Evolutionary conservation across 176 grass and related monocot species (phyloP).

Genomic region (Raddia guianensis): DNA sequence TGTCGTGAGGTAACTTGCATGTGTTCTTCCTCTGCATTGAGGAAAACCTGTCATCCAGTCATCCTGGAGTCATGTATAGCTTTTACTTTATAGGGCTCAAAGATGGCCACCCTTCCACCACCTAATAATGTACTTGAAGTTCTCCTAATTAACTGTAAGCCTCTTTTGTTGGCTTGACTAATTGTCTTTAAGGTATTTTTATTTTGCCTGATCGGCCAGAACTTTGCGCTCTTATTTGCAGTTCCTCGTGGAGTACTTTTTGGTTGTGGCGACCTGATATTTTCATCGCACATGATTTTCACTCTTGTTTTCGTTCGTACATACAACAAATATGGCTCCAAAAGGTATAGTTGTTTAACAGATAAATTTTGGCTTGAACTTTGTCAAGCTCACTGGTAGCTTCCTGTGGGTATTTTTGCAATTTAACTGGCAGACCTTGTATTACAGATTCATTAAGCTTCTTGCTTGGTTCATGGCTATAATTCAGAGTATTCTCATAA

Average conservation of each 20-base stretch:
- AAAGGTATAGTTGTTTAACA: constrained; percentile 48
- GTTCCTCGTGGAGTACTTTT: constrained; percentile 86
- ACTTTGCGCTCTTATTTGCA: constrained; percentile 41
- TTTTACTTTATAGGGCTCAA: constrained; percentile 67
- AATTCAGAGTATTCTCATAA: constrained; percentile 85
- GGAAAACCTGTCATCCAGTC: constrained; percentile 12
- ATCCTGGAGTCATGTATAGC: constrained; percentile 28
- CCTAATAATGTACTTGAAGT: constrained; percentile 82
- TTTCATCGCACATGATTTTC: constrained; percentile 99
- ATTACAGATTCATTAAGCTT: constrained; percentile 73
- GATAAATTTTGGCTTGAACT: background rate
- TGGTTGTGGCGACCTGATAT: constrained; percentile 98
- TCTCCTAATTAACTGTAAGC: constrained; percentile 89
- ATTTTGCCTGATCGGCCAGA: background rate
- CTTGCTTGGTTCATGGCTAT: constrained; percentile 78
- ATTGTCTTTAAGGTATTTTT: constrained; percentile 10
- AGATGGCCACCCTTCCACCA: constrained; percentile 75
- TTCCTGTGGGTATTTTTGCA: background rate
- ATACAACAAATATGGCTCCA: constrained; percentile 93
- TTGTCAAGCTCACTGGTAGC: background rate
- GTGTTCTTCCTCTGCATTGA: constrained; percentile 7
- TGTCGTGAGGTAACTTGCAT: constrained; percentile 80
- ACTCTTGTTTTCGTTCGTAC: constrained; percentile 84
- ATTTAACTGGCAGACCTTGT: background rate
- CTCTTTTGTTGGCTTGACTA: constrained; percentile 17